Conservation (phyloP, 768 basidiomycete species). For the Mycena galericulata region DNA sequence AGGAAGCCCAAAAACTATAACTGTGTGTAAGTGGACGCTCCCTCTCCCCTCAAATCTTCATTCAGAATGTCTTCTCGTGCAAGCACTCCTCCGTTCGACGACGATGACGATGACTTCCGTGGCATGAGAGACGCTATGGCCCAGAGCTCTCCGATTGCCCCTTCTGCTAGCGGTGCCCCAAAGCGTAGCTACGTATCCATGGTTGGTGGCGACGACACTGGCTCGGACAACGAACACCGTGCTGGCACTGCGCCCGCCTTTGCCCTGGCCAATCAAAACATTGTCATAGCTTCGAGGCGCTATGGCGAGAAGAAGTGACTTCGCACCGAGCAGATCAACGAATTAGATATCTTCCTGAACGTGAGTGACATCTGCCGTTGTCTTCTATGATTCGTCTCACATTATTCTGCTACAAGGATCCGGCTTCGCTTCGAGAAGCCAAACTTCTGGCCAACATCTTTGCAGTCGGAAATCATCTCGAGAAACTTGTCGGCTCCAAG, state of each 20-base stretch:
- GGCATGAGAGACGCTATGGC: background rate
- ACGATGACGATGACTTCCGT: background rate
- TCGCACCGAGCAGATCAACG: slow-evolving; percentile 4
- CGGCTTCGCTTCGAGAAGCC: slow-evolving; percentile 1
- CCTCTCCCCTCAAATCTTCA: too few relatives aligned
- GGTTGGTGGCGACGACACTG: background rate
- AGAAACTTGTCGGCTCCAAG: slow-evolving; percentile 8
- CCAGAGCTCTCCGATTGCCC: background rate
- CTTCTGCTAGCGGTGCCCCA: background rate
- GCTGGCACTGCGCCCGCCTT: background rate
- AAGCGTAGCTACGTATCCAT: background rate
- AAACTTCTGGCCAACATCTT: background rate
- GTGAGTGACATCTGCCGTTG: background rate
- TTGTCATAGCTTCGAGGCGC: background rate
- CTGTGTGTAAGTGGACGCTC: background rate
- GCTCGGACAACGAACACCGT: background rate
- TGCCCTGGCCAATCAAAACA: background rate
- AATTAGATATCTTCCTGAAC: background rate
- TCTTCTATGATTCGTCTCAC: background rate
- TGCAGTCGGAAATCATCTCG: background rate
- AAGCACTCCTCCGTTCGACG: too few relatives aligned
- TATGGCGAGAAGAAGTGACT: slow-evolving; percentile 11
- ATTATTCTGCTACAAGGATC: background rate
- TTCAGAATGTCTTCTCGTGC: too few relatives aligned
- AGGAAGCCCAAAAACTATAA: slow-evolving; percentile 1